Evolutionary conservation across 2,329 filamentous ascomycete genomes (phyloP), one percentile per base, ranked within the genome.

Genomic region (Pezicula carpinea): DNA sequence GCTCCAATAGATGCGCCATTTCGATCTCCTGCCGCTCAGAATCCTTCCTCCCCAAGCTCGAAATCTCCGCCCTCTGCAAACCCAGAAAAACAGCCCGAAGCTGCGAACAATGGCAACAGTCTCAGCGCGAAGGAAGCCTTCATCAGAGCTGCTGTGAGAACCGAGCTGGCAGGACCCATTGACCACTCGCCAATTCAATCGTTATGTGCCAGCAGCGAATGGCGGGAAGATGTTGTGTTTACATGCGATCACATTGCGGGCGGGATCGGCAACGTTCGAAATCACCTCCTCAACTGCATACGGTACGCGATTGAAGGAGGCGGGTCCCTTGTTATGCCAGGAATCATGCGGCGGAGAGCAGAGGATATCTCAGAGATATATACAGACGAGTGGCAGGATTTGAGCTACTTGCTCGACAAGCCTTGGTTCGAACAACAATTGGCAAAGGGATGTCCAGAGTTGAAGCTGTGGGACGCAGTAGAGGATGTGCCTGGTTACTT

Each of bases 301-400:
- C 65, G 69, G 29, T 64, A 69, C 33, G 70, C 69, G 21, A 71
- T 73, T 14, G 68, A 72, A 58, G 67, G 69, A 34, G 72, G 71
- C 41, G 70, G 71, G 62, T 52, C 55, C 52, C 65, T 64, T 21
- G 22, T 40, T n/a, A 40, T 40, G 22, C 38, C 38, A 10, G 11
- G 38, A 15, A 23, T 40, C 17, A 40, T 40, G 8, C 38, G 38
- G 4, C 38, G 38, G 6, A 40, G 26, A 3, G 19, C n/a, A 26
- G 19, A 40, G 4, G 38, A 40, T 29, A 23, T 40, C 22, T 40
- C 38, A 11, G 38, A 40, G 14, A 40, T 40, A 14, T 19, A 40
- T 4, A 40, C 38, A 17, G 19, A 26, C 11, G 38, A 40, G n/a
- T 40, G 38, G 38, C 19, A 23, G 38, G 38, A 40, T 22, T 23